Percentiles rank a stretch among this genome's conserved stretches.
These are phyloP conservation scores for Arthrobotrys pseudoclavata DNA, from an alignment of 2,329 filamentous ascomycete genomes.

Conservation along the genomic window DNA sequence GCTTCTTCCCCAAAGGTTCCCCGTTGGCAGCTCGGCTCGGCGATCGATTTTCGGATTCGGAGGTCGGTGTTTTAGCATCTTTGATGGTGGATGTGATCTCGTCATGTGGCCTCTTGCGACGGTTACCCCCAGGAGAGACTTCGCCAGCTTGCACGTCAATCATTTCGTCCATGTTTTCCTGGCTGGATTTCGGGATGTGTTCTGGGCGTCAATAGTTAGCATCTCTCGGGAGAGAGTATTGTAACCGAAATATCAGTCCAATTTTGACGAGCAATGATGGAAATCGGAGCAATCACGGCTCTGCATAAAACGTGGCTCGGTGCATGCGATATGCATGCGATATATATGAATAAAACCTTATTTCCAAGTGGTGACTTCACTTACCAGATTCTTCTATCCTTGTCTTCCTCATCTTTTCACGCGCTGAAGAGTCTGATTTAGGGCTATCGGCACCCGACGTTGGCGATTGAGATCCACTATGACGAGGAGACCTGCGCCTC, in stretches of 20 bases:
- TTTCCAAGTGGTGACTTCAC: not conserved
- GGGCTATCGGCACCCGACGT: conserved; percentile 44
- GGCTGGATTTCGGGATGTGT: conserved; percentile 21
- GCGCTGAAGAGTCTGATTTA: conserved; percentile 55
- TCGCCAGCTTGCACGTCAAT: conserved; percentile 45
- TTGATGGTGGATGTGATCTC: conserved; percentile 46
- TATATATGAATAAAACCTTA: not conserved
- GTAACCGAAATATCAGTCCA: not conserved
- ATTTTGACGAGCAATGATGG: not conserved
- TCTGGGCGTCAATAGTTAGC: not conserved
- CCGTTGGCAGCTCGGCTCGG: conserved; percentile 53
- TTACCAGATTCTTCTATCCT: conserved; percentile 57
- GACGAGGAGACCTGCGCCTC: conserved; percentile 27
- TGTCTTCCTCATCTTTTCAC: conserved; percentile 56
- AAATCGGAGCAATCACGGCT: too few relatives aligned
- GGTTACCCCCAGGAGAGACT: conserved; percentile 49
- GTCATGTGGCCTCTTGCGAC: conserved; percentile 52
- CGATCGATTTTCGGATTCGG: conserved; percentile 41
- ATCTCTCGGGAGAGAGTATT: not conserved
- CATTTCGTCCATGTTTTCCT: conserved; percentile 43
- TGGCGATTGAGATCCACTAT: conserved; percentile 38
- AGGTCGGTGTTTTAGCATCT: conserved; percentile 31
- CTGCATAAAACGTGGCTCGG: not conserved
- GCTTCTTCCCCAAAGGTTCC: conserved; percentile 52
- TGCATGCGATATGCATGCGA: not conserved